Evolutionary conservation across 2,329 filamentous ascomycete species (phyloP).

Genomic region (Trichophyton benhamiae): DNA sequence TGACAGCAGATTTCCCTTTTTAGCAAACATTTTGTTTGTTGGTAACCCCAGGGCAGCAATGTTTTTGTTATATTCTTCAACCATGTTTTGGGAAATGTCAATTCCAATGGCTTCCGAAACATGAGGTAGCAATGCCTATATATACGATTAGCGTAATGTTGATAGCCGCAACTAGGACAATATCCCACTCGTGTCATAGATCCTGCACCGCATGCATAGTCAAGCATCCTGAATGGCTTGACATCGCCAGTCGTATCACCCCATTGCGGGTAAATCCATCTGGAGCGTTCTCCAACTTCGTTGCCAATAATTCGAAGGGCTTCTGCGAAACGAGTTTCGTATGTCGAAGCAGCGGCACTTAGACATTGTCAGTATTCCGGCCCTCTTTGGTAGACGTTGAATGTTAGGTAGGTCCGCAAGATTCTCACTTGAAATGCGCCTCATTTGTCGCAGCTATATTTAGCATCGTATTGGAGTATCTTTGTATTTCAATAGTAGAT

Average conservation of each 20-base stretch:
- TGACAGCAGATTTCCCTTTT: constrained; percentile 46
- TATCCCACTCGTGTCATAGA: constrained; percentile 48
- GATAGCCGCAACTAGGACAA: neutral
- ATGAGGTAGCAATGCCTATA: constrained; percentile 48
- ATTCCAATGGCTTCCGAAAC: constrained; percentile 54
- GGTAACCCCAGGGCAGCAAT: constrained; percentile 41
- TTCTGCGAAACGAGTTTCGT: constrained; percentile 46
- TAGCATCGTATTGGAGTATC: constrained; percentile 17
- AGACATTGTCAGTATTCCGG: neutral
- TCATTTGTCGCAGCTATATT: constrained; percentile 16
- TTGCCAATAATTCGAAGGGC: constrained; percentile 43
- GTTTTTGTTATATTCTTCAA: constrained; percentile 51
- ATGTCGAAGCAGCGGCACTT: constrained; percentile 19
- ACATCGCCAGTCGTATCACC: constrained; percentile 20
- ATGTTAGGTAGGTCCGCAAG: neutral
- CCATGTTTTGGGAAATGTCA: constrained; percentile 61
- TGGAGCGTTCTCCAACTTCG: constrained; percentile 41
- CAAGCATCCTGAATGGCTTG: constrained; percentile 44
- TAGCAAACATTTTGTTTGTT: constrained; percentile 43
- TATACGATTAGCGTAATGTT: neutral
- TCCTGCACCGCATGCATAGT: constrained; percentile 67
- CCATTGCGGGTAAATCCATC: constrained; percentile 53
- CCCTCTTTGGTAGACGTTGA: no score
- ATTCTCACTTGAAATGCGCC: neutral
- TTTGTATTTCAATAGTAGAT: no score